phyloP scores from a whole-genome alignment of 75 land plant species.

The Sequoia sempervirens region DNA sequence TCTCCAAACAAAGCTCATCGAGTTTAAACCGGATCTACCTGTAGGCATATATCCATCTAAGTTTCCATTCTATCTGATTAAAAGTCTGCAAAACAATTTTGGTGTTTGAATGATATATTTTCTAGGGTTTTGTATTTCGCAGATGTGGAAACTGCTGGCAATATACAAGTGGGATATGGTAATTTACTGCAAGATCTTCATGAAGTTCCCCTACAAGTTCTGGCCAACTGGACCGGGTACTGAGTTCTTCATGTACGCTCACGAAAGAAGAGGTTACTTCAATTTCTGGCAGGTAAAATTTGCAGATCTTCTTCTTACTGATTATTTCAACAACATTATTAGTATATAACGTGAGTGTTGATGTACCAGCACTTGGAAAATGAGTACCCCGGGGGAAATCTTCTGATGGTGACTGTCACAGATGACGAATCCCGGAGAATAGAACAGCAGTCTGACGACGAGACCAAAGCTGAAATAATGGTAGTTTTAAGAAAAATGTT shows the following conservation, averaged over 20 bases:
- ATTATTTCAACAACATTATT: conserved; percentile 16
- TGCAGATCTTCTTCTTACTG: no score
- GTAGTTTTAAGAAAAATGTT: conserved; percentile 61
- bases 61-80: no score
- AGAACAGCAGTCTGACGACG: conserved; percentile 58
- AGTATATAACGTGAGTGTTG: no score
- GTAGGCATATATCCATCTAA: conserved; percentile 15
- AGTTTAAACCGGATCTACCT: conserved; percentile 47
- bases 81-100: no score
- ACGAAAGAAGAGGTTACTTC: no score
- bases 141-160: conserved; percentile 50
- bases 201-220: conserved; percentile 15
- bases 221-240: conserved; percentile 57
- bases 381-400: conserved; percentile 54
- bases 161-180: conserved; percentile 56
- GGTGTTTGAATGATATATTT: no score
- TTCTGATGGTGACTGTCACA: conserved; percentile 30
- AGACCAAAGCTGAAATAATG: conserved; percentile 62
- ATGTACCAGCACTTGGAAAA: conserved; percentile 65
- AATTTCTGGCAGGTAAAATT: no score
- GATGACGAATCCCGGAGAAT: conserved; percentile 73
- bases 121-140: neutral
- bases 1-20: conserved; percentile 48
- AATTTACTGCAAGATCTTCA: neutral
- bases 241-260: conserved; percentile 45